phyloP scores from a whole-genome alignment of 75 land plant species.

The Pinus taeda region DNA sequence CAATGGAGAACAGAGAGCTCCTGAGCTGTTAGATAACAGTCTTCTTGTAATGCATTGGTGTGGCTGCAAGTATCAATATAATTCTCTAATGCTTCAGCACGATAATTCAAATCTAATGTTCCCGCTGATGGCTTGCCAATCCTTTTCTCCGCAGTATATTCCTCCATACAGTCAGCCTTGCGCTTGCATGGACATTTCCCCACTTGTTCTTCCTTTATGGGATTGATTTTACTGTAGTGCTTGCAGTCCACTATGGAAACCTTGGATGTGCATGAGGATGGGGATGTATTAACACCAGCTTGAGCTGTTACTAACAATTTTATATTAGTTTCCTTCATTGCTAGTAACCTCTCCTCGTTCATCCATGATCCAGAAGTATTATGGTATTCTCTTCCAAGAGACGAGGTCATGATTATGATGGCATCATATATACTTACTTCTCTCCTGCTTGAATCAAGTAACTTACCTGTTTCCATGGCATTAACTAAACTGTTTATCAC shows the following conservation, averaged over 20 bases:
- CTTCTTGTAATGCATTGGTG: slow-evolving; percentile 8
- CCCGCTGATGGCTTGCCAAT: neutral
- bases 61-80: neutral
- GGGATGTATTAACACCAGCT: too few relatives aligned
- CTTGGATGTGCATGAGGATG: neutral
- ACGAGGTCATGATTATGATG: slow-evolving; percentile 55
- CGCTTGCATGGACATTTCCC: too few relatives aligned
- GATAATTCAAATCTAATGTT: too few relatives aligned
- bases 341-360: neutral
- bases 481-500: slow-evolving; percentile 25
- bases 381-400: slow-evolving; percentile 12
- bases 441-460: slow-evolving; percentile 31
- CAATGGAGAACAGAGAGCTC: neutral
- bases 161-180: neutral
- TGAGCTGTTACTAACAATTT: too few relatives aligned
- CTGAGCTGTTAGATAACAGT: neutral
- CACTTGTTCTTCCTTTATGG: too few relatives aligned
- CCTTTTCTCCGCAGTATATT: neutral
- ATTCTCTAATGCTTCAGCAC: neutral
- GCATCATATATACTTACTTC: slow-evolving; percentile 27
- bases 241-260: neutral
- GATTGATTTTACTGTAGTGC: neutral
- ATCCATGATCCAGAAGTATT: neutral
- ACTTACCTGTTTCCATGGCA: slow-evolving; percentile 32
- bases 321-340: too few relatives aligned